Conservation (phyloP, 805 yeast genomes). For the Monosporozyma aerobia region DNA sequence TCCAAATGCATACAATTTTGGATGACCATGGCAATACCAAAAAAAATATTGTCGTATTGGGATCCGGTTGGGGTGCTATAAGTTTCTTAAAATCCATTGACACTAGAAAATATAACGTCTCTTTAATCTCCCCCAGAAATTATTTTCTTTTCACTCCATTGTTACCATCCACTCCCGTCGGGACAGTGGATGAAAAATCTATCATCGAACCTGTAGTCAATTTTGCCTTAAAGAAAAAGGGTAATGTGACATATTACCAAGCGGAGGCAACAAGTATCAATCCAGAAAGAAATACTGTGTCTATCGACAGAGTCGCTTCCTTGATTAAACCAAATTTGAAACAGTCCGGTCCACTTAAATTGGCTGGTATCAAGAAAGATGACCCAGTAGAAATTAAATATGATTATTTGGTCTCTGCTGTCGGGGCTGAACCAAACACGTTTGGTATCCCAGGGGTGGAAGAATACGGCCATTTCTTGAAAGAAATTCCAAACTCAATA, state of each 20-base stretch:
- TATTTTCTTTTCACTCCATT: constrained; percentile 90
- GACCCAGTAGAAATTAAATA: constrained; percentile 44
- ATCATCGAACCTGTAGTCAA: constrained; percentile 90
- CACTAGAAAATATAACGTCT: constrained; percentile 78
- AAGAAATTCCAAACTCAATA: constrained; percentile 81
- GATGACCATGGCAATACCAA: constrained; percentile 26
- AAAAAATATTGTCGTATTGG: constrained; percentile 52
- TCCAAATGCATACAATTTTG: constrained; percentile 33
- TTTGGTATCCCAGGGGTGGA: constrained; percentile 88
- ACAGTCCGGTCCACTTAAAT: constrained; percentile 17
- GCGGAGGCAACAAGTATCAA: constrained; percentile 85
- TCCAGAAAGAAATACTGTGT: constrained; percentile 59
- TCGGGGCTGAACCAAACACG: constrained; percentile 90
- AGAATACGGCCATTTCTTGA: constrained; percentile 77
- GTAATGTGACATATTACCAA: constrained; percentile 75
- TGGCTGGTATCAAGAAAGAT: constrained; percentile 30
- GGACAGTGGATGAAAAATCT: constrained; percentile 82
- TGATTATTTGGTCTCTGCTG: constrained; percentile 82
- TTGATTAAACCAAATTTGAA: constrained; percentile 14
- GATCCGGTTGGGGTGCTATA: constrained; percentile 94
- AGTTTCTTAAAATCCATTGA: constrained; percentile 78
- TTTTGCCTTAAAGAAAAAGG: constrained; percentile 69
- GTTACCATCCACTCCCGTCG: constrained; percentile 88
- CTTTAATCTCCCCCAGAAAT: constrained; percentile 85
- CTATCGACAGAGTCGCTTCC: constrained; percentile 40